Conservation (phyloP, 768 basidiomycete species). For the Cystobasidium tubakii region DNA sequence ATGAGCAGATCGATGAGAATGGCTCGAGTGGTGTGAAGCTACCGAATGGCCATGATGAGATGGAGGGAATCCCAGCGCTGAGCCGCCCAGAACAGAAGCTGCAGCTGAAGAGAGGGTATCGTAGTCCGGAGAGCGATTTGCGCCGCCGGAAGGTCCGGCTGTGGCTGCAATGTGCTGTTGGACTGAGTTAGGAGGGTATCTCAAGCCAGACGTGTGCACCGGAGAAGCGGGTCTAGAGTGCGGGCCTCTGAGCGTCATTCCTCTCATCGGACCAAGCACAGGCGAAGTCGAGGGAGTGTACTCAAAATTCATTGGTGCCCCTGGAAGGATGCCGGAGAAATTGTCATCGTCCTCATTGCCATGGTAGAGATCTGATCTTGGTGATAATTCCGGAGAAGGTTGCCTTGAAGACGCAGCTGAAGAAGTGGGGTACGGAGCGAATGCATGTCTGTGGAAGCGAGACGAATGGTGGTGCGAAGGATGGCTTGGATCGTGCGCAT, state of each 20-base stretch:
- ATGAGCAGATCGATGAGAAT: slow-evolving; percentile 22
- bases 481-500: slow-evolving; percentile 29
- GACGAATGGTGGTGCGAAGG: slow-evolving; percentile 31
- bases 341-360: slow-evolving; percentile 13
- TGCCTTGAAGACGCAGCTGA: slow-evolving; percentile 38
- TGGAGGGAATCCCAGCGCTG: background rate
- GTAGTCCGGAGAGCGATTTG: slow-evolving; percentile 28
- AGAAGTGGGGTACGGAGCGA: slow-evolving; percentile 14
- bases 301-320: slow-evolving; percentile 19
- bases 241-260: slow-evolving; percentile 30
- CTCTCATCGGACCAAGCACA: slow-evolving; percentile 25
- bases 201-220: slow-evolving; percentile 5
- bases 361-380: slow-evolving; percentile 18
- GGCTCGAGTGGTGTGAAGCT: slow-evolving; percentile 13
- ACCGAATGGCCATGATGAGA: slow-evolving; percentile 9
- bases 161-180: background rate
- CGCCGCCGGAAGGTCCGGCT: background rate
- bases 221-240: slow-evolving; percentile 17
- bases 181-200: slow-evolving; percentile 12
- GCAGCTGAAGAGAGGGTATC: slow-evolving; percentile 9
- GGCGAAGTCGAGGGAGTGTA: slow-evolving; percentile 29
- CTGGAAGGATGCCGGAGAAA: background rate
- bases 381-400: slow-evolving; percentile 32
- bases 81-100: background rate
- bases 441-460: slow-evolving; percentile 31